Percentiles rank a stretch among this genome's conserved stretches.
phyloP scores from a whole-genome alignment of 2,329 filamentous ascomycete species.

The Capronia coronata region DNA sequence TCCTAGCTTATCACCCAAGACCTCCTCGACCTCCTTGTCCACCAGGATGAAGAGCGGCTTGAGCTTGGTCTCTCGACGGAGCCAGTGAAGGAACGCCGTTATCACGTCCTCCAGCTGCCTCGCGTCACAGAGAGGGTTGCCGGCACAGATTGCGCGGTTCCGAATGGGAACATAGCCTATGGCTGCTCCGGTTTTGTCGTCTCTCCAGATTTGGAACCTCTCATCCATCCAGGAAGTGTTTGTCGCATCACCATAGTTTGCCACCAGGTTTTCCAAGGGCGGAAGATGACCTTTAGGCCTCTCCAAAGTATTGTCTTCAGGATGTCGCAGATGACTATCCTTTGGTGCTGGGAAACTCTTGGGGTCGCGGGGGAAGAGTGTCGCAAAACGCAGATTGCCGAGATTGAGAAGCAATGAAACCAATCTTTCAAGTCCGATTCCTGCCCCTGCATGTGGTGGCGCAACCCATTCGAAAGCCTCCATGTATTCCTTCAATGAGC shows the following conservation, averaged over 20 bases:
- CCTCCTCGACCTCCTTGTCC: slow-evolving; percentile 67
- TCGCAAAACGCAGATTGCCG: slow-evolving; percentile 82
- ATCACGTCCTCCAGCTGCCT: slow-evolving; percentile 70
- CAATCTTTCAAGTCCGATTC: slow-evolving; percentile 82
- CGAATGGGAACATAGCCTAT: slow-evolving; percentile 73
- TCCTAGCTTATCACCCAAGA: slow-evolving; percentile 70
- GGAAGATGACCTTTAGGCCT: slow-evolving; percentile 58
- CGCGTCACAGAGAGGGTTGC: slow-evolving; percentile 76
- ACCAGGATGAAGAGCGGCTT: slow-evolving; percentile 87
- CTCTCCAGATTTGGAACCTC: slow-evolving; percentile 80
- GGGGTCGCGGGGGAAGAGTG: slow-evolving; percentile 80
- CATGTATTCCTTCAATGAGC: slow-evolving; percentile 85
- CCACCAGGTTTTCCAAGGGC: slow-evolving; percentile 76
- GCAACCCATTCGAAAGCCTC: slow-evolving; percentile 81
- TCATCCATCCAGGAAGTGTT: slow-evolving; percentile 93
- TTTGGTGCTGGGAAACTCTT: slow-evolving; percentile 68
- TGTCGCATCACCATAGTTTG: slow-evolving; percentile 90
- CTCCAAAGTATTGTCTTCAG: slow-evolving; percentile 72
- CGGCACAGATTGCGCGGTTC: slow-evolving; percentile 76
- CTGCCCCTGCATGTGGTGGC: slow-evolving; percentile 82
- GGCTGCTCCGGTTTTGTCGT: slow-evolving; percentile 70
- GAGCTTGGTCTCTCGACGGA: slow-evolving; percentile 63
- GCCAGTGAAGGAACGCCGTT: slow-evolving; percentile 64
- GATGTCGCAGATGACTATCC: slow-evolving; percentile 64
- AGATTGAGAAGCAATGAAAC: slow-evolving; percentile 79